Evolutionary conservation across 2,329 filamentous ascomycete genomes (phyloP), one percentile per base, ranked within the genome.

Genomic region (Chrysoporthe cubensis): DNA sequence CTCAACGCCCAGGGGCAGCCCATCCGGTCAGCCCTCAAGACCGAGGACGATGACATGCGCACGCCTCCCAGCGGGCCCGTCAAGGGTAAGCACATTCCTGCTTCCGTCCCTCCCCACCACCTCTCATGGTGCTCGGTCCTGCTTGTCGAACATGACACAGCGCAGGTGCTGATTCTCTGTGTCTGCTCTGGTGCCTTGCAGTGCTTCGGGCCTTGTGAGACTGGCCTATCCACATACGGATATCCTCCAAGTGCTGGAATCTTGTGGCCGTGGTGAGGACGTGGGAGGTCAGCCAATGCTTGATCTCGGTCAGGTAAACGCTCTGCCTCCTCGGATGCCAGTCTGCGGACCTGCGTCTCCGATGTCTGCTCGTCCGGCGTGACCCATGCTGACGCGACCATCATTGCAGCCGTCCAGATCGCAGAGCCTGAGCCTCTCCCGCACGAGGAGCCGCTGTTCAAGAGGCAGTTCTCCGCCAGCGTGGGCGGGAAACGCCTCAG

Each of bases 401-500:
- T 44, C 40, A 60, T 58, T 44, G 56, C 67, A 84, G 86, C 85
- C 66, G 87, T 88, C 65, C 85, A 88, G 73, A 88, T 88, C 68
- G 83, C 85, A 59, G 86, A 88, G 72, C 85, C 85, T 26, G 78
- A 80, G 66, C 85, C 74, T 42, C 72, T 77, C 14, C 70, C 75
- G 18, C 71, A 74, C 14, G 81, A 83, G 50, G 81, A 82, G 44
- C 70, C 71, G 37, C 73, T 73, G 40, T 75, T 73, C 5, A 81
- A 80, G 71, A 82, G 81, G 71, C 82, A 83, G 67, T 84, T 80
- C 70, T 77, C 82, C 11, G 82, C 80, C 13, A 78, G 77, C 44
- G 68, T 83, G 54, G 67, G 68, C 62, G 80, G 79, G 21, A 81
- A 76, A 70, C 79, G 82, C 63, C 77, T 84, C 34, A 83, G 80